Conservation (phyloP, 2,329 filamentous ascomycete genomes). For the Coniella lustricola region DNA sequence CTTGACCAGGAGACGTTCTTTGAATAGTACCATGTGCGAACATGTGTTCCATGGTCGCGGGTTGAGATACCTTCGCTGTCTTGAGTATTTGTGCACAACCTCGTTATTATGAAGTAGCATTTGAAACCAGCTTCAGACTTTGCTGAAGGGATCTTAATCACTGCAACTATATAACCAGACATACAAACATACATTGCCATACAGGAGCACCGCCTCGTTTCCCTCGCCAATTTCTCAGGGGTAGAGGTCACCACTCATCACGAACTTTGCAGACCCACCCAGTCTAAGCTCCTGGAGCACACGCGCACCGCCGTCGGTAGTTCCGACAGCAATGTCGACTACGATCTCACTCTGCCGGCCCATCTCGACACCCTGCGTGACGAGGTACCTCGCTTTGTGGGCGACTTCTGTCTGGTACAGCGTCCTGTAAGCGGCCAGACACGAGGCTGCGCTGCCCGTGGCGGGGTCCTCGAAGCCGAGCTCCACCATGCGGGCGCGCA, state of each 20-base stretch:
- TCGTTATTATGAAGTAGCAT: too few species aligned
- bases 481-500: conserved; percentile 55
- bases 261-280: conserved; percentile 24
- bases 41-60: too few species aligned
- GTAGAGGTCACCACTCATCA: conserved; percentile 23
- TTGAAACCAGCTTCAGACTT: too few species aligned
- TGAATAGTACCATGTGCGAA: too few species aligned
- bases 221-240: conserved; percentile 7
- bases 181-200: too few species aligned
- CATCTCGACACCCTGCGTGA: conserved; percentile 64
- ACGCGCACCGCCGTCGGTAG: conserved; percentile 2
- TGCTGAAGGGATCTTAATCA: too few species aligned
- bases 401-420: conserved; percentile 28
- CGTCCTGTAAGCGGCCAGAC: conserved; percentile 48
- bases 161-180: too few species aligned
- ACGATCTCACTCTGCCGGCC: conserved; percentile 48
- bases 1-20: too few species aligned
- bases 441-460: conserved; percentile 56
- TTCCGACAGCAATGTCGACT: conserved; percentile 32
- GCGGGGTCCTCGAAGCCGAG: conserved; percentile 49
- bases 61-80: too few species aligned
- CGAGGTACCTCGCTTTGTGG: conserved; percentile 35
- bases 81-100: too few species aligned
- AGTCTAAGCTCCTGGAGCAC: conserved; percentile 23
- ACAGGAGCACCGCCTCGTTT: background rate